Conservation (phyloP, 495 filamentous ascomycete genomes). For the Aspergillus cavernicola region DNA sequence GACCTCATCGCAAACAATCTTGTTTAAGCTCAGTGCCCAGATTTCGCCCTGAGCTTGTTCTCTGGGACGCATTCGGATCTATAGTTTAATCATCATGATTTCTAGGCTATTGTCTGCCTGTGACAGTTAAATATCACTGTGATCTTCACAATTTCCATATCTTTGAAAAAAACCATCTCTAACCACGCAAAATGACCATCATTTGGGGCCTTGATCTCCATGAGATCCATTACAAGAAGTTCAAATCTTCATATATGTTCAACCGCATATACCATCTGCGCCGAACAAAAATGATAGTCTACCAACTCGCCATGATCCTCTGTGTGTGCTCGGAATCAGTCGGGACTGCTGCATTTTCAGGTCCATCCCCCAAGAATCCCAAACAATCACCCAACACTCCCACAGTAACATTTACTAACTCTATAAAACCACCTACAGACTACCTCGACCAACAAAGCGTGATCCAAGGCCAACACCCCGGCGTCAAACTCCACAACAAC, state of each 20-base stretch:
- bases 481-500: conserved; percentile 40
- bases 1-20: background rate
- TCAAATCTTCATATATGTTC: conserved; percentile 50
- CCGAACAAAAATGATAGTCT: conserved; percentile 51
- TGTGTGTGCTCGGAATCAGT: conserved; percentile 49
- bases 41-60: background rate
- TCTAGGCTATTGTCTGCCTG: too few relatives aligned
- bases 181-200: conserved; percentile 34
- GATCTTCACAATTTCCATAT: too few relatives aligned
- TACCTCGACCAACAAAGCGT: conserved; percentile 45
- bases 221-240: conserved; percentile 50
- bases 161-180: too few relatives aligned
- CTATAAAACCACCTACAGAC: conserved; percentile 33
- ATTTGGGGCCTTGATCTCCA: conserved; percentile 51
- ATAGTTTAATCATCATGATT: background rate
- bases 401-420: background rate
- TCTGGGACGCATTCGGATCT: background rate
- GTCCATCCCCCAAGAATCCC: conserved; percentile 29
- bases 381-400: too few relatives aligned
- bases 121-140: too few relatives aligned
- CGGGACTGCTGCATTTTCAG: conserved; percentile 46
- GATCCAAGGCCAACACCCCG: conserved; percentile 27
- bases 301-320: conserved; percentile 50
- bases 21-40: background rate
- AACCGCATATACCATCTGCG: conserved; percentile 45